Evolutionary conservation across 495 filamentous ascomycete genomes (phyloP), one percentile per base, ranked within the genome.

Genomic region (Lepraria neglecta): DNA sequence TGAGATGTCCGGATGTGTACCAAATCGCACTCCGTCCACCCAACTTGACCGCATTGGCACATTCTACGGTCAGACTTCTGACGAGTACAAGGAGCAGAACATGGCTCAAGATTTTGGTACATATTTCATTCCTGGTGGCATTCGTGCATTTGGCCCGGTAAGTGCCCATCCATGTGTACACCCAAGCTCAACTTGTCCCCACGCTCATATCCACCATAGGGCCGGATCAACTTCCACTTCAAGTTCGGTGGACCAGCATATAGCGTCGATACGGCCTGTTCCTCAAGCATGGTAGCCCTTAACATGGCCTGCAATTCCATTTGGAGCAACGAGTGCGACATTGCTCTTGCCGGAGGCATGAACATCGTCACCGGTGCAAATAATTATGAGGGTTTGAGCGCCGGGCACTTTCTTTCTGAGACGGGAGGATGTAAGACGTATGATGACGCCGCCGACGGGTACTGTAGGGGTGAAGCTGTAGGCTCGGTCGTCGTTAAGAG

Each of bases 31-130:
- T 0, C 87, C 87, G 0, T 90, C 90, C 0, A 92, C 90, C 0
- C 82, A 86, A 64, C 77, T 88, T 21, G 84, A 95, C 69, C 82
- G 91, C 10, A 87, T 95, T 58, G 91, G 91, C 40, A 91, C 89
- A 21, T 96, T 95, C 72, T 94, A 94, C 70, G 91, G 91, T 48
- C 88, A 91, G 75, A 92, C 90, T 5, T 90, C 87, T 61, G 89
- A 95, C 59, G 91, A 96, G 63, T 95, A 90, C 78, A 84, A 87
- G 73, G 91, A 95, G 65, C 60, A 59, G 69, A 72, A 67, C 72
- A 70, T 58, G 71, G 47, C 51, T 14, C 65, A 67, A 33, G 46
- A 60, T 15, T 42, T 67, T 27, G 62, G 56, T 30, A 67, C 57
- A 14, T 64, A 61, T 38, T 66, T 56, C 21, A 63, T 95, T 67